phyloP scores from a whole-genome alignment of 306 rosid genomes.

The Malus domestica region ASM211411v1 NC_041795.1:35220501-35221000 shows the following conservation, averaged over 20 bases:
- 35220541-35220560: neutral
- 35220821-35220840: constrained; percentile 76
- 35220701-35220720: neutral
- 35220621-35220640: neutral
- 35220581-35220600: constrained; percentile 17
- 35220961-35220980: constrained; percentile 70
- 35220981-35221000: constrained; percentile 42
- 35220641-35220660: neutral
- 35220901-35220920: neutral
- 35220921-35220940: constrained; percentile 12
- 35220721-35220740: constrained; percentile 56
- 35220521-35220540: neutral
- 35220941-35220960: constrained; percentile 71
- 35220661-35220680: neutral
- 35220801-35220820: constrained; percentile 75
- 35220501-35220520: neutral
- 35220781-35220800: constrained; percentile 47
- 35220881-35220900: constrained; percentile 25
- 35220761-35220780: constrained; percentile 70
- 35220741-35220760: constrained; percentile 88
- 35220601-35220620: constrained; percentile 30
- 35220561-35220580: neutral
- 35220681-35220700: neutral
- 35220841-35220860: constrained; percentile 58
- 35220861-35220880: constrained; percentile 52